Percentiles rank a stretch among this genome's conserved stretches.
These are phyloP conservation scores for Diphasiastrum complanatum DNA, from an alignment of 83 land plant genomes.

Conservation along the genomic window DNA sequence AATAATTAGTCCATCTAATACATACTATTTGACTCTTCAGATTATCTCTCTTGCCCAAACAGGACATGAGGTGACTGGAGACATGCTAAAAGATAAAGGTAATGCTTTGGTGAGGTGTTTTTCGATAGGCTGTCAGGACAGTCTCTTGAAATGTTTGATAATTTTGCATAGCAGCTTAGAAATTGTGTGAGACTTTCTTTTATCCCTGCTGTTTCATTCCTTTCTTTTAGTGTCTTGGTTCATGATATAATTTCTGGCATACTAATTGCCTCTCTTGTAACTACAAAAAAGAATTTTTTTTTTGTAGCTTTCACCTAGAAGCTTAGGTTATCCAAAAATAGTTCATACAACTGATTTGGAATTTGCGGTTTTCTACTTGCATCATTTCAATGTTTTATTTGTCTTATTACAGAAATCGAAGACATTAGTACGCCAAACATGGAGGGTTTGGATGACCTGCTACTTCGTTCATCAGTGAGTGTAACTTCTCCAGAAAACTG, in stretches of 20 bases:
- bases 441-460: conserved; percentile 74
- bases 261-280: too few species aligned
- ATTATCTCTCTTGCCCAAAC: conserved; percentile 78
- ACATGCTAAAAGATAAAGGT: conserved; percentile 51
- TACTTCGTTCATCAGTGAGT: conserved; percentile 28
- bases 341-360: too few species aligned
- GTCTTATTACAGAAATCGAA: conserved; percentile 38
- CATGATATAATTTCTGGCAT: too few species aligned
- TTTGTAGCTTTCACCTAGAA: too few species aligned
- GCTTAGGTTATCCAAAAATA: too few species aligned
- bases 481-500: conserved; percentile 42
- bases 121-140: background rate
- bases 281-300: too few species aligned
- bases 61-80: conserved; percentile 53
- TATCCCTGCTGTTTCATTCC: too few species aligned
- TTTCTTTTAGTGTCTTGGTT: too few species aligned
- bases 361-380: too few species aligned
- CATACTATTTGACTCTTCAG: too few species aligned
- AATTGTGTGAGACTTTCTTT: too few species aligned
- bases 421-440: conserved; percentile 62
- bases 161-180: background rate
- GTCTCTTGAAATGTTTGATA: background rate
- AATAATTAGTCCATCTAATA: too few species aligned
- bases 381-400: background rate
- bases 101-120: background rate